phyloP scores from a whole-genome alignment of 2,329 filamentous ascomycete species.

The Trichoderma polysporum region DNA sequence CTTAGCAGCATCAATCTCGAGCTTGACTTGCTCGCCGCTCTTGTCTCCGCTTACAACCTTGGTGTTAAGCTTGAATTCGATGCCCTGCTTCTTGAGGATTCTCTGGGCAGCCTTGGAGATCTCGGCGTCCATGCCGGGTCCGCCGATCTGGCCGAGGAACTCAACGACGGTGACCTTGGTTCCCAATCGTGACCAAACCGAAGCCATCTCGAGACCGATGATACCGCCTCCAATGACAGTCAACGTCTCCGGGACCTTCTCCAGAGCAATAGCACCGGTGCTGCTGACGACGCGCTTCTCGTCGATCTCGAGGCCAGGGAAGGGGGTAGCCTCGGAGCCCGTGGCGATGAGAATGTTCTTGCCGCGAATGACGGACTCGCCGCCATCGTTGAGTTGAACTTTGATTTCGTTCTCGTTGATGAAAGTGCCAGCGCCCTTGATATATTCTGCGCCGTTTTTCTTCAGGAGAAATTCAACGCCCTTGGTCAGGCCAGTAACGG shows the following conservation, averaged over 20 bases:
- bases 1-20: conserved; percentile 89
- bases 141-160: conserved; percentile 93
- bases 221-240: conserved; percentile 97
- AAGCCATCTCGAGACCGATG: conserved; percentile 97
- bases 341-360: conserved; percentile 99
- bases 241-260: conserved; percentile 93
- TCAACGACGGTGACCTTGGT: conserved; percentile 96
- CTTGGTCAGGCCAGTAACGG: conserved; percentile 86
- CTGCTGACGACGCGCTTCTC: conserved; percentile 97
- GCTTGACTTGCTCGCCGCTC: conserved; percentile 72
- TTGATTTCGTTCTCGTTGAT: conserved; percentile 87
- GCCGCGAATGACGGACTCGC: conserved; percentile 79
- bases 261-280: conserved; percentile 86
- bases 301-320: conserved; percentile 92
- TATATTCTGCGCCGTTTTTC: conserved; percentile 98
- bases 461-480: conserved; percentile 98
- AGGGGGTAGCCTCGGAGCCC: conserved; percentile 91
- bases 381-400: conserved; percentile 85
- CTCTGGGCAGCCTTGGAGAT: conserved; percentile 91
- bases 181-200: conserved; percentile 93
- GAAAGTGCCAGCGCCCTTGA: conserved; percentile 90
- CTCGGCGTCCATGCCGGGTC: conserved; percentile 94
- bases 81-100: conserved; percentile 91
- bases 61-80: conserved; percentile 97
- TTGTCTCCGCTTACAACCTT: conserved; percentile 89